A percentile compares a stretch with the other conserved stretches of the same genome.
phyloP scores from a whole-genome alignment of 306 rosid genomes.

The Psophocarpus tetragonolobus region DNA sequence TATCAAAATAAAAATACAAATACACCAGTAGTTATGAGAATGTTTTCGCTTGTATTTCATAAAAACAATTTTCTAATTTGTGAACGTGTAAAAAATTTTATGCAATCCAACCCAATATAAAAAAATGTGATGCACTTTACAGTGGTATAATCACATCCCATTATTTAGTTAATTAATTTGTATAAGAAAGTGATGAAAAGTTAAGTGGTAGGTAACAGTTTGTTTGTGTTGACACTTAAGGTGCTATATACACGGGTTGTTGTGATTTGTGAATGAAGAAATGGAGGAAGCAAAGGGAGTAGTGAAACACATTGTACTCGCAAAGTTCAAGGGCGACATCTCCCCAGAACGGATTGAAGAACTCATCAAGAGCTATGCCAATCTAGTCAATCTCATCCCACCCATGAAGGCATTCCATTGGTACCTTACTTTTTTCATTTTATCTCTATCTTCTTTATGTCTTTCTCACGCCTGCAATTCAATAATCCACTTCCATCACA shows the following conservation, averaged over 20 bases:
- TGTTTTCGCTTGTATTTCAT: no score
- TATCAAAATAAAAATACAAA: no score
- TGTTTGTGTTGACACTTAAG: no score
- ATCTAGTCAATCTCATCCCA: conserved; percentile 65
- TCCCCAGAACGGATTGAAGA: conserved; percentile 47
- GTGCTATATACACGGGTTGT: not conserved
- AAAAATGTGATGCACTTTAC: no score
- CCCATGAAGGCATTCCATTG: conserved; percentile 86
- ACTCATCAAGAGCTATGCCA: conserved; percentile 67
- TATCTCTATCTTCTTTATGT: not conserved
- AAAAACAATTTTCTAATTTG: no score
- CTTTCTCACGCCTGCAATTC: not conserved
- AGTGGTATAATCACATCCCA: no score
- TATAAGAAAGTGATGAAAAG: no score
- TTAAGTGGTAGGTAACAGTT: no score
- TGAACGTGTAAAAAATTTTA: no score
- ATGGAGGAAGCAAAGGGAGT: conserved; percentile 77
- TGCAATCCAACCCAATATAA: no score
- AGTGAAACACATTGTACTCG: conserved; percentile 72
- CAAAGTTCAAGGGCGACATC: conserved; percentile 71
- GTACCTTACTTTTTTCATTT: conserved; percentile 19
- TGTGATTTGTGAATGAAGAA: not conserved
- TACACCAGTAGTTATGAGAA: no score
- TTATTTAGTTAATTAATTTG: no score
- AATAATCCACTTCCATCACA: not conserved